Evolutionary conservation across 1,139 yeast genomes (phyloP), one percentile per base, ranked within the genome.

Genomic region (Hyphopichia pseudoburtonii): DNA sequence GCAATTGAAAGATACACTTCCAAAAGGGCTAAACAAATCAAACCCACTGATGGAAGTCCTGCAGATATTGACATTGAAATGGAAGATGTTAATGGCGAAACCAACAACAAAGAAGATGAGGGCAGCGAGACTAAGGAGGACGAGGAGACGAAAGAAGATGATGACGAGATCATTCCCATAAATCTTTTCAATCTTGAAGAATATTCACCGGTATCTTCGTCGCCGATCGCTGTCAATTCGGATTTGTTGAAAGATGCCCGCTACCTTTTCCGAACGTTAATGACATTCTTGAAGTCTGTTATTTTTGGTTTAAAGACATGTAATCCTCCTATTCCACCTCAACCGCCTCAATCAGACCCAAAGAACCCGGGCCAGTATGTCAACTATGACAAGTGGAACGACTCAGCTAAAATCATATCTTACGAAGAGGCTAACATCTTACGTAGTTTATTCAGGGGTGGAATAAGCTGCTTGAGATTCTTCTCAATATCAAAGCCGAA

Each of bases 281-380:
- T 94, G 84, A 85, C 92, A 5, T 94, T 92, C 53, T 67, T 92
- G 52, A 89, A 92, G 54, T 87, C 97, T 0, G 87, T 90, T 32
- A 84, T 92, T 50, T 88, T 85, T 60, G 96, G 96, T 1, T 70
- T 94, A 48, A 89, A 89, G 55, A 82, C 82, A 40, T 89, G 96
- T 56, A 92, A 90, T 53, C 96, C 97, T 1, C 86, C 94, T 2
- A 86, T 92, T 0, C 82, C 82, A 4, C 73, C 75, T 7, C 76
- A 70, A 42, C 74, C 76, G 12, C 51, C 66, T 6, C 53, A 56
- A 19, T 75, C 80, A 2, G 76, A 77, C 39, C 80, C 86, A 8
- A 77, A 78, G 32, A 81, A 76, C 37, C 72, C 80, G 19, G 77
- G 81, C 17, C 79, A 79, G 32, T 73, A 73, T 37, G 80, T 81